Conservation (phyloP, 371 early-diverging fungal species). For the Syncephalastrum sp. region DNA sequence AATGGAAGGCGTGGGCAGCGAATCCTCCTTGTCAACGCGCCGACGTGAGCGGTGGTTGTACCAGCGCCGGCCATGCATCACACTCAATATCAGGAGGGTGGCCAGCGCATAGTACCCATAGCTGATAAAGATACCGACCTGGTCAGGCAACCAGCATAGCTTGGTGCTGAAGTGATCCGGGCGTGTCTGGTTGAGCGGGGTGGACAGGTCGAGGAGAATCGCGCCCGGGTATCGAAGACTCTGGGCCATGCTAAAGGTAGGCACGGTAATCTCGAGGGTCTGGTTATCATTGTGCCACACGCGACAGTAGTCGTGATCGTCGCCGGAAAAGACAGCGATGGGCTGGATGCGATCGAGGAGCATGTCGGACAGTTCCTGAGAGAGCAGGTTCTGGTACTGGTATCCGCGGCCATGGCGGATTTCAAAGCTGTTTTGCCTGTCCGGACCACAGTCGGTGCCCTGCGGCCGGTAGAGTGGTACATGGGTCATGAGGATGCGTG, state of each 20-base stretch:
- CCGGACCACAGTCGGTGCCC: constrained; percentile 67
- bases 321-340: constrained; percentile 78
- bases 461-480: constrained; percentile 42
- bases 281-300: constrained; percentile 37
- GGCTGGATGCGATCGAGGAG: constrained; percentile 71
- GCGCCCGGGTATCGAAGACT: constrained; percentile 49
- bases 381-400: constrained; percentile 87
- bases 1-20: constrained; percentile 1
- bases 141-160: constrained; percentile 43
- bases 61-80: not conserved
- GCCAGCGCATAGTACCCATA: constrained; percentile 24
- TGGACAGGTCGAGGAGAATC: constrained; percentile 25
- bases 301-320: constrained; percentile 91
- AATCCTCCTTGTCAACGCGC: constrained; percentile 1
- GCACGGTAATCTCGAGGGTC: constrained; percentile 40
- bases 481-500: constrained; percentile 32
- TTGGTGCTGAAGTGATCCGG: constrained; percentile 13
- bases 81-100: constrained; percentile 9
- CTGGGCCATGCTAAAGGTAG: constrained; percentile 62
- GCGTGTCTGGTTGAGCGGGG: constrained; percentile 1
- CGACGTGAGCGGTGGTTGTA: not conserved
- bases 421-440: constrained; percentile 31
- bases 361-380: constrained; percentile 41
- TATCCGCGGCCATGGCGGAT: constrained; percentile 63
- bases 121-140: constrained; percentile 30